A percentile compares a stretch with the other conserved stretches of the same genome.
These are phyloP conservation scores for Babesia ovis DNA, from an alignment of 169 alveolate genomes.

Conservation along the genomic window DNA sequence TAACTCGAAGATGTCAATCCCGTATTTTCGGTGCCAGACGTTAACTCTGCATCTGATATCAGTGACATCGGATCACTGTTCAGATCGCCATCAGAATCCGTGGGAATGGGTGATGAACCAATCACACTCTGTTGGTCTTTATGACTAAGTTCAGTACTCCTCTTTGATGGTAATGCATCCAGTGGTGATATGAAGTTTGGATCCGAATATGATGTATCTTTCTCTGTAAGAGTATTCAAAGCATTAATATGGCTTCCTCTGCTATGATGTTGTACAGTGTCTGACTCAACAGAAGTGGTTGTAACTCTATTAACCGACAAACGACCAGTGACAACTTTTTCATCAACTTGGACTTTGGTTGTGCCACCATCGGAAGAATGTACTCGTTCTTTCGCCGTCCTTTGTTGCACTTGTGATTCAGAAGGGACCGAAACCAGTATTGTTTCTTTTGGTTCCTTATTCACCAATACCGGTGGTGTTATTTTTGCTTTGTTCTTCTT, in stretches of 20 bases:
- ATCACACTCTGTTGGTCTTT: no score
- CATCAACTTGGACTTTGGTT: neutral
- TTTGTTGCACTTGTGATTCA: neutral
- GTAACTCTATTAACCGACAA: no score
- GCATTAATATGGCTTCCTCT: no score
- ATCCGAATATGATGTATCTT: neutral
- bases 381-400: neutral
- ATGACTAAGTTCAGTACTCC: no score
- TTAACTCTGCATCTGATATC: neutral
- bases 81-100: neutral
- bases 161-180: neutral
- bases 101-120: neutral
- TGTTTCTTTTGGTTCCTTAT: neutral
- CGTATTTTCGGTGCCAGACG: slow-evolving; percentile 1
- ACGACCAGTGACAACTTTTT: neutral
- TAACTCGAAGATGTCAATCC: slow-evolving; percentile 2
- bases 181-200: neutral
- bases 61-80: neutral
- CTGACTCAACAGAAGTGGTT: no score
- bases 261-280: no score
- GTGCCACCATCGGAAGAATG: neutral
- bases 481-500: neutral
- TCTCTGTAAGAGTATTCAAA: neutral
- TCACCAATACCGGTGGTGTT: neutral
- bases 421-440: neutral